Base-by-base conservation (phyloP, 305 asterid species). In the Andrographis paniculata region DNA sequence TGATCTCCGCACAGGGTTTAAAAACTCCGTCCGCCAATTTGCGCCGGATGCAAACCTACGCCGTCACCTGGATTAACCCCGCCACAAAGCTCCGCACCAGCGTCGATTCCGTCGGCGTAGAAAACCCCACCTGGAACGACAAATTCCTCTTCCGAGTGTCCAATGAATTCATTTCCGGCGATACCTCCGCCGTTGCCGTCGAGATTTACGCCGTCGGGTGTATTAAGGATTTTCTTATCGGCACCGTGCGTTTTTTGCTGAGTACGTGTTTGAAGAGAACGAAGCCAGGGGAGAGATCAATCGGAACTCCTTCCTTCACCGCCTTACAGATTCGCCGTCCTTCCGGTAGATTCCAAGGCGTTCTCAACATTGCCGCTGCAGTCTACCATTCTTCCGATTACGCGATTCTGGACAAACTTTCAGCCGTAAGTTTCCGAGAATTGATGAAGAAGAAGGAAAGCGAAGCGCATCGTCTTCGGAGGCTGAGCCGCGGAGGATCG, bases 71-170 rank as follows among this genome's bases (percentile, higher is more conserved):
- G 93, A 74, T 85, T 36, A 61, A 76, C 67, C 62, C 94, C 0
- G 55, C 77, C 0, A 46, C 57, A 14, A 82, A 85, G 65, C 94
- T 89, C 61, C 83, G 82, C 15, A 74, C 91, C 40, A 68, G 73
- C 1, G 50, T 75, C 24, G 98, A 89, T 58, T 66, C 74, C 1
- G 49, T 76, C 48, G 87, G 87, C 14, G 74, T 80, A 42, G 92
- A 73, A 31, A 82, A 85, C 60, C 95, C 94, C 24, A 80, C 79
- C 49, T 85, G 96, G 98, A 85, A 89, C 67, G 96, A 85, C 67
- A 80, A 79, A 23, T 89, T 89, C 55, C 86, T 82, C 46, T 89
- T 85, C 70, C 77, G 88, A 14, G 91, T 89, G 41, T 58, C 79
- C 6, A 56, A 76, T 0, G 80, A 76, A 0, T 89, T 85, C 75